Base-by-base conservation (phyloP, 352 stramenopile genomes). In the Blastocystis sp. region DNA sequence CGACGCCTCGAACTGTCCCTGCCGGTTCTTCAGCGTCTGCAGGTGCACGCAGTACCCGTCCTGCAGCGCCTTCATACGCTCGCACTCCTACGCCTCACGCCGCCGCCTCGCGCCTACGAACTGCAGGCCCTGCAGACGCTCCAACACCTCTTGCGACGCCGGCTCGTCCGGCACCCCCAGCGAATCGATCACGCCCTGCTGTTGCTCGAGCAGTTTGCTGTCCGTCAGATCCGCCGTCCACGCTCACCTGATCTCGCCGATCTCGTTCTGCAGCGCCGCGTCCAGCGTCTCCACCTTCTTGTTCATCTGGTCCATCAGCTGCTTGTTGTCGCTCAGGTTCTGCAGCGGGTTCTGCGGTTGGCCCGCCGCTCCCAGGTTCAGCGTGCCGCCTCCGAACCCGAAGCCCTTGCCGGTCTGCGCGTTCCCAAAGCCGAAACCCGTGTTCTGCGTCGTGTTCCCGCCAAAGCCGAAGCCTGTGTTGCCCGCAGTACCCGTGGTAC, bases 301-400 rank as follows among this genome's bases (percentile, higher is more conserved):
- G 2, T 57, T 34, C 74, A 84, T 84, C 34, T 57, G 28, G 52
- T 84, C 21, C 57, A 84, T 6, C 38, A 84, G 34, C 6, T 21
- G 45, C 74, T 84, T 84, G 74, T 84, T 69, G 34, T 84, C 57
- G 66, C 45, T 68, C 10, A 64, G 52, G n/a, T 45, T 69, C 45
- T 84, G 74, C 21, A 69, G 9, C 9, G 57, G 45, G n/a, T 40
- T 57, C 28, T 57, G 48, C 48, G 48, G 48, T 14, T 57, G 48
- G 48, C 14, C 14, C 6, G 6, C 14, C 6, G 6, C 48, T 57
- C 48, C 48, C 0, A 34, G 28, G 14, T 57, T 57, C 48, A 57
- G 48, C 14, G 48, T 17, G 14, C 14, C 14, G 48, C 48, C 48
- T 57, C 48, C 48, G 48, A 57, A 57, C 6, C 48, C 48, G 48